Evolutionary conservation across 176 grass and related monocot species (phyloP).

Genomic region (Ensete ventricosum): DNA sequence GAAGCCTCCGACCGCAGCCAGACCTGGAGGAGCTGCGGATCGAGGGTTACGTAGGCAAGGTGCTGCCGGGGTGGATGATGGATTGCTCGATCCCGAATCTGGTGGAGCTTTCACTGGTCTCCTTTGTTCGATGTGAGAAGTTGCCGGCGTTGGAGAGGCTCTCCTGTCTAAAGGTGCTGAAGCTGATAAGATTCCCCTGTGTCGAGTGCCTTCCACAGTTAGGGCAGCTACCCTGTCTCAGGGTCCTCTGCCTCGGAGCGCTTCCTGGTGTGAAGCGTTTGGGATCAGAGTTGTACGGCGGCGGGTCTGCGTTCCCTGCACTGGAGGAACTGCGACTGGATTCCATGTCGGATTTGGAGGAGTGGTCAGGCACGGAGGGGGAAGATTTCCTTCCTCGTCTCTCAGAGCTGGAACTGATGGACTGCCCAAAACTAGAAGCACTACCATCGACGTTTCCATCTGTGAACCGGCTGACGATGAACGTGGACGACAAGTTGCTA

Average conservation of each 20-base stretch:
- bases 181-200: neutral
- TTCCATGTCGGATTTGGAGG: neutral
- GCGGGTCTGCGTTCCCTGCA: no score
- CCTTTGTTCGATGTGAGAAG: neutral
- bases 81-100: neutral
- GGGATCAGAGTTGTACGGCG: no score
- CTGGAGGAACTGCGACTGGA: neutral
- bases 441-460: slow-evolving; percentile 1
- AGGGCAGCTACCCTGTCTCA: neutral
- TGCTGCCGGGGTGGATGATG: neutral
- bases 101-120: neutral
- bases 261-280: neutral
- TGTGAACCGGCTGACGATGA: neutral
- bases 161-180: neutral
- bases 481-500: neutral
- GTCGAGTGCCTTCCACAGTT: neutral
- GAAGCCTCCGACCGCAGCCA: neutral
- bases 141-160: neutral
- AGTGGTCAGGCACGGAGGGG: neutral
- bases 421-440: slow-evolving; percentile 2
- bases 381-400: slow-evolving; percentile 11
- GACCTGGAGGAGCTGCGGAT: neutral
- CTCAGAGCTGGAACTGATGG: neutral
- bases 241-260: neutral
- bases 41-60: neutral